A percentile compares a stretch with the other conserved stretches of the same genome.
phyloP scores from a whole-genome alignment of 148 eudicot genomes.

The Persicaria tinctoria region DNA sequence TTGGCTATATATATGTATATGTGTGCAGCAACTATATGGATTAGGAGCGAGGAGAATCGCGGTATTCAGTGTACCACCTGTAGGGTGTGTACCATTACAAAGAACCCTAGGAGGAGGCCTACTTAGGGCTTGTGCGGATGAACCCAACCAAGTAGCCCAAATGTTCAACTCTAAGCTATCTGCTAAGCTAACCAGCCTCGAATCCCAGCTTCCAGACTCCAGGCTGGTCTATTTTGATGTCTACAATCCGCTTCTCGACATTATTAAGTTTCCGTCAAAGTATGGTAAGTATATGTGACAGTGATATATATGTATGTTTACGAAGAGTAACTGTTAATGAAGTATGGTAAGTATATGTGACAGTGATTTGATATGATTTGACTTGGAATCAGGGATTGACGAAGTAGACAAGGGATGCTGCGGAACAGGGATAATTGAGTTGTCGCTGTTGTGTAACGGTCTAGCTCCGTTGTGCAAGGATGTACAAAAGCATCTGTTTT shows the following conservation, averaged over 20 bases:
- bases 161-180: constrained; percentile 42
- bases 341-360: constrained; percentile 33
- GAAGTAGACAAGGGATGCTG: constrained; percentile 57
- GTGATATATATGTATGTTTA: neutral
- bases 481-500: constrained; percentile 39
- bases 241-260: constrained; percentile 34
- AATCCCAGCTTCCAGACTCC: constrained; percentile 21
- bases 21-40: constrained; percentile 25
- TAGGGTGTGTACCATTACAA: constrained; percentile 54
- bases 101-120: constrained; percentile 53
- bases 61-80: constrained; percentile 38
- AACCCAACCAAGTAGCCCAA: constrained; percentile 38
- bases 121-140: constrained; percentile 22
- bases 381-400: constrained; percentile 32
- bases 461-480: constrained; percentile 24
- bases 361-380: too few relatives aligned
- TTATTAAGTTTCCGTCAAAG: constrained; percentile 33
- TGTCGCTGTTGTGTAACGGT: constrained; percentile 34
- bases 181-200: constrained; percentile 17
- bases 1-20: too few relatives aligned
- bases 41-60: constrained; percentile 57
- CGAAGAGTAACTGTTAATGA: neutral
- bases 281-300: constrained; percentile 32
- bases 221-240: constrained; percentile 45
- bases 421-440: constrained; percentile 56